Evolutionary conservation across 345 rosid genomes (phyloP).

Genomic region (Boechera divaricarpa): DNA sequence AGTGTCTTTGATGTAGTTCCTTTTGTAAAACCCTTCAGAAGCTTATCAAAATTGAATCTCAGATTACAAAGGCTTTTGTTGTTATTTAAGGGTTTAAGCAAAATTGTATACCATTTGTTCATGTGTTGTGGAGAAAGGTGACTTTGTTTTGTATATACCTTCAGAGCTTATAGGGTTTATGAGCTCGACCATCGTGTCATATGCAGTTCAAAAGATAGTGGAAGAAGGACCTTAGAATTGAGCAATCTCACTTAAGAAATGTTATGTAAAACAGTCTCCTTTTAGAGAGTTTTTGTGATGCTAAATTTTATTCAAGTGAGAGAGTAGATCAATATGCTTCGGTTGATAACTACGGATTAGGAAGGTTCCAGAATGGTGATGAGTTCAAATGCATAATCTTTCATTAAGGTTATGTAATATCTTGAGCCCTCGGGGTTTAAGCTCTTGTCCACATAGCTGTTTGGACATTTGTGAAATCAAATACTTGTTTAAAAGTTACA

Average conservation of each 20-base stretch:
- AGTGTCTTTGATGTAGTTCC: not conserved
- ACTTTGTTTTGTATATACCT: conserved; percentile 2
- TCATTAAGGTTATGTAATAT: not conserved
- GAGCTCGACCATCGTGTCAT: not conserved
- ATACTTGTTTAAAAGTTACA: not conserved
- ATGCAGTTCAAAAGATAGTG: not conserved
- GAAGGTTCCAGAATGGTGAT: conserved; percentile 12
- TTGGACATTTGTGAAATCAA: conserved; percentile 10
- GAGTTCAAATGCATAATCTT: not conserved
- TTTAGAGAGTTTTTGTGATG: not conserved
- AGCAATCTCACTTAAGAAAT: not conserved
- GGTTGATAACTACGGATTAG: conserved; percentile 1
- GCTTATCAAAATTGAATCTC: not conserved
- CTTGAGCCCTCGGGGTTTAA: not conserved
- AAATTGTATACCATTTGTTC: not conserved
- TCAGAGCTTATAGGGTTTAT: conserved; percentile 4
- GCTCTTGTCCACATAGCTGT: conserved; percentile 8
- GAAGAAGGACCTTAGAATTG: not conserved
- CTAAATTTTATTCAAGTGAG: not conserved
- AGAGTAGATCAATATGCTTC: not conserved
- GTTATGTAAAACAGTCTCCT: conserved; percentile 18
- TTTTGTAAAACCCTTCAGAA: not conserved
- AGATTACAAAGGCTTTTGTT: not conserved
- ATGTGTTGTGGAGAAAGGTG: not conserved
- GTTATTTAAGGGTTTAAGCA: not conserved